Conservation (phyloP, 768 basidiomycete species). For the Ephemerocybe angulata region DNA sequence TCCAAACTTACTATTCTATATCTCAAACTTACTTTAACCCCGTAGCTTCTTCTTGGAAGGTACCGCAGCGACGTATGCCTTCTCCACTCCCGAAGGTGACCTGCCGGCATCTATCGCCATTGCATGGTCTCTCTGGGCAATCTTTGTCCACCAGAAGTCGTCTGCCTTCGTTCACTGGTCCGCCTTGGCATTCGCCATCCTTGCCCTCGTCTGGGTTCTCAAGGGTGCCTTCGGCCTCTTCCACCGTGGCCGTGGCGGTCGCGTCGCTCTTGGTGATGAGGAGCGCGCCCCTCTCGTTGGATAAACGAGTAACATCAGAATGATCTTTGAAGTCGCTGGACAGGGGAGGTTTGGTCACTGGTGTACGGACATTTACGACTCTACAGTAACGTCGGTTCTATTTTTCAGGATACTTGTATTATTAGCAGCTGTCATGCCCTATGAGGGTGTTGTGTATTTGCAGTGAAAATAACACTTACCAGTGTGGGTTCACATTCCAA, state of each 20-base stretch:
- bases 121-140: conserved; percentile 90
- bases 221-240: conserved; percentile 66
- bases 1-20: background rate
- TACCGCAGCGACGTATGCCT: conserved; percentile 91
- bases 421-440: no score
- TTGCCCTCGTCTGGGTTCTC: conserved; percentile 80
- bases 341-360: background rate
- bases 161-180: conserved; percentile 87
- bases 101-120: conserved; percentile 90
- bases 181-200: conserved; percentile 78
- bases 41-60: conserved; percentile 85
- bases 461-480: no score
- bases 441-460: no score
- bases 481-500: no score
- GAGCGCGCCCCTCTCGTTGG: conserved; percentile 82
- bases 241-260: conserved; percentile 36
- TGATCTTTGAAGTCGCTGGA: background rate
- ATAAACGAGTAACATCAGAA: conserved; percentile 4
- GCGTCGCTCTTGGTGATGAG: conserved; percentile 72
- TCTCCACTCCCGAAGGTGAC: conserved; percentile 87
- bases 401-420: no score
- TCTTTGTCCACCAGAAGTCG: conserved; percentile 71
- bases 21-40: conserved; percentile 5
- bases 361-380: conserved; percentile 1
- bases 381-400: no score